Evolutionary conservation across 2,329 filamentous ascomycete species (phyloP), one percentile per base, ranked within the genome.

Genomic region (Clonostachys solani): DNA sequence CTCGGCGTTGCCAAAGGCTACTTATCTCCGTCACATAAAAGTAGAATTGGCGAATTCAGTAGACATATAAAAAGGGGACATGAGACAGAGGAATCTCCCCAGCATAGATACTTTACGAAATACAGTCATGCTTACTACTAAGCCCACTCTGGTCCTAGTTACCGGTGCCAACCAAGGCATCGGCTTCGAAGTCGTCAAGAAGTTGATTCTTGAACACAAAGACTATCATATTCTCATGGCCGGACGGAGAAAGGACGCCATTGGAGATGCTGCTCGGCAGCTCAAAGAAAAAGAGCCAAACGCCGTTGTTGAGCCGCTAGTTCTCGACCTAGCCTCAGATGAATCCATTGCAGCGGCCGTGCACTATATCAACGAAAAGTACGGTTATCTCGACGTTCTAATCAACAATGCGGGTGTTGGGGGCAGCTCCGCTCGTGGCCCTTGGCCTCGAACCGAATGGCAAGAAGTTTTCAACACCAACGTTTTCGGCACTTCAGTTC

Each of bases 401-500:
- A 48, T 77, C 8, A 60, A 65, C 44, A 77, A 74, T 45, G 73
- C 73, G 4, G 53, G 57, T 9, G 23, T 57, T 13, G 43, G 55
- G 7, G 47, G 44, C 4, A 37, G 51, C 8, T 50, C 58, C 17
- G 69, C 72, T 46, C 15, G 17, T n/a, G 73, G 69, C 3, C 63
- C 67, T 47, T 29, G 23, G 23, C 9, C 23, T 29, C 23, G 23
- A 29, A 73, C 77, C 55, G 54, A 53, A 13, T 67, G 65, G 47
- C 60, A 72, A 0, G 55, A 63, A 10, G 63, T 61, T 33, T 54
- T 76, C 43, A 70, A 67, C 4, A 64, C 76, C 42, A 78, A 78
- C 52, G 68, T 76, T 16, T 58, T 78, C 52, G 60, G 17, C 56
- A 42, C 43, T n/a, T 65, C 56, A 1, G 47, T 49, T 7, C 23